Base-by-base conservation (phyloP, 257 asterid genomes). In the Nicotiana obtusifolia region DNA sequence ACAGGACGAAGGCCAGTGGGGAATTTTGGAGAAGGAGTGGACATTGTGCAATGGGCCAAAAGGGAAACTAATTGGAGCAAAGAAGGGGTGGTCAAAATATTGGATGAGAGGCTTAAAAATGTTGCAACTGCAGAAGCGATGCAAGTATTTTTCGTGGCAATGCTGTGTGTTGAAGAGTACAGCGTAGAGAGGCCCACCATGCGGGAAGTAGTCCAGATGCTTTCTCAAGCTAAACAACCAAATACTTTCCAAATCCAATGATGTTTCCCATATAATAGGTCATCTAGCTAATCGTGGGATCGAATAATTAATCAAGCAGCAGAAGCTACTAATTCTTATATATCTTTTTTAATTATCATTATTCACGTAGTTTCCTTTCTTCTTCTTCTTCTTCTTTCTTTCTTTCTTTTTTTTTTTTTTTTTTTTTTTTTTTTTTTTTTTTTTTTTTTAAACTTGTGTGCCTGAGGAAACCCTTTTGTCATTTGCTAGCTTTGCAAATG, bases 71-170 rank as follows among this genome's bases (percentile, higher is more conserved):
- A 71, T 26, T 68, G 88, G 84, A 85, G 87, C 85, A 87, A 87
- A 81, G 90, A 85, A 87, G 87, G 81, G 31, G 90, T 85, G 37
- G 85, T 85, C 28, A 85, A 83, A 85, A 85, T 87, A 76, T 60
- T 83, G 37, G 90, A 87, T 81, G 83, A 85, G 76, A 82, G 90
- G 83, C 87, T 87, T 2, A 81, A 85, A 60, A 83, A 85, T 81
- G 88, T 85, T 35, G 84, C 88, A 73, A 52, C 78, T 5, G 78
- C 13, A 62, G 90, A 87, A 75, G 88, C 90, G 8, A 87, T 83
- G 90, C 90, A 85, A 75, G 88, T 87, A 24, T 87, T 87, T 80
- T 87, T 87, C 59, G 88, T 87, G n/a, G 88, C 90, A 17, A 87
- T 85, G 88, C 57, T 87, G 60, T 87, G 90, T 78, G 90, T 84